A percentile compares a stretch with the other conserved stretches of the same genome.
Conservation (phyloP, 208 protist species). For the Naegleria lovaniensis region DNA sequence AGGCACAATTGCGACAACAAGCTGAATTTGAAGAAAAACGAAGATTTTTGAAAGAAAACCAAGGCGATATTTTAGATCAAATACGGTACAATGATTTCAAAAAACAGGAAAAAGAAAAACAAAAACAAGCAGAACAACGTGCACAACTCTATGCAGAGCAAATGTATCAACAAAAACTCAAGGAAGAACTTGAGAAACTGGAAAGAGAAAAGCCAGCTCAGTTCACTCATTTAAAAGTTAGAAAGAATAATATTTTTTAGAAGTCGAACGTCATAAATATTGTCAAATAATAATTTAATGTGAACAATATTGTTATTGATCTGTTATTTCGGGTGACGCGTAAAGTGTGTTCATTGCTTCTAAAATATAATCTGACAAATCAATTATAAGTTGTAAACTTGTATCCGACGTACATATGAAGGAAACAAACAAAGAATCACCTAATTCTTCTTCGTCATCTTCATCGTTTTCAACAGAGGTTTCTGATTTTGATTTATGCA, state of each 20-base stretch:
- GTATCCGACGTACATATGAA: background rate
- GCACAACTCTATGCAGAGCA: slow-evolving; percentile 8
- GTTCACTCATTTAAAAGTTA: background rate
- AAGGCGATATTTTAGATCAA: background rate
- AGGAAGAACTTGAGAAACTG: background rate
- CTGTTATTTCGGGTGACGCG: background rate
- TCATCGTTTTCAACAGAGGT: background rate
- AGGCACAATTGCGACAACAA: background rate
- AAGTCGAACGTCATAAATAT: background rate
- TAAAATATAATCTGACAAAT: background rate
- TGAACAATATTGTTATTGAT: background rate
- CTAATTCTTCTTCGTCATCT: background rate
- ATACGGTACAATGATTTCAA: background rate
- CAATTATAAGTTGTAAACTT: background rate
- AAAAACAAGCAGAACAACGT: background rate
- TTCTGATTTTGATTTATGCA: background rate
- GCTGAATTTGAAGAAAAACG: too few relatives aligned
- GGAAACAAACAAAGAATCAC: background rate
- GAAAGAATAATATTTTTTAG: background rate
- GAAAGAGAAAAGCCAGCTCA: background rate
- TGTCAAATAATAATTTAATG: background rate
- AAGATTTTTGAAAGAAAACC: background rate
- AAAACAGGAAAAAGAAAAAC: background rate
- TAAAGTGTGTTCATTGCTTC: background rate
- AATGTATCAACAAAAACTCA: background rate